A percentile compares a stretch with the other conserved stretches of the same genome.
Evolutionary conservation across 805 yeast genomes (phyloP).

Genomic region (Kodamaea neixiangensis): DNA sequence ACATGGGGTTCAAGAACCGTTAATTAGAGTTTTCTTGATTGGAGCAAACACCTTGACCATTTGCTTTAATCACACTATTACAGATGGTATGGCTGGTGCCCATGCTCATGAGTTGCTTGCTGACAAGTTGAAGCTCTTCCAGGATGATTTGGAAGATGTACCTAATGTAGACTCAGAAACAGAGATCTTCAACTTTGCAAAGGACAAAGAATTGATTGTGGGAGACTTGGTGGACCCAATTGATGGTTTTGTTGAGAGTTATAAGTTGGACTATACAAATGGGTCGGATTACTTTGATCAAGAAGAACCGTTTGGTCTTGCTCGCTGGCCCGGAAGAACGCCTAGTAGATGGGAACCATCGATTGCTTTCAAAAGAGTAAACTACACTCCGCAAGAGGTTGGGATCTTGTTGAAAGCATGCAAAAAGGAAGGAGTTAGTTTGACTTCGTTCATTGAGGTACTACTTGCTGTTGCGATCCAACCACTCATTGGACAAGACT

Average conservation of each 20-base stretch:
- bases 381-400: conserved; percentile 26
- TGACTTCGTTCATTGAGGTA: conserved; percentile 34
- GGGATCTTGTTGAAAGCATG: conserved; percentile 27
- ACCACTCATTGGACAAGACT: conserved; percentile 27
- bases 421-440: conserved; percentile 29
- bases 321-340: conserved; percentile 34
- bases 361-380: conserved; percentile 28
- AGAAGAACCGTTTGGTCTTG: conserved; percentile 17
- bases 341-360: conserved; percentile 18
- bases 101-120: conserved; percentile 36
- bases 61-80: conserved; percentile 39
- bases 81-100: conserved; percentile 38
- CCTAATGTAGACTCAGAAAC: conserved; percentile 6
- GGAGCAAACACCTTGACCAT: conserved; percentile 24
- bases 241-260: conserved; percentile 31
- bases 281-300: conserved; percentile 26
- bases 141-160: conserved; percentile 12
- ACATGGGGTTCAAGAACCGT: conserved; percentile 25
- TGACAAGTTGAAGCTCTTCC: conserved; percentile 25
- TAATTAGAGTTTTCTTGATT: conserved; percentile 29
- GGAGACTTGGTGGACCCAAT: conserved; percentile 38
- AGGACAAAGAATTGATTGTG: conserved; percentile 20
- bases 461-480: conserved; percentile 27
- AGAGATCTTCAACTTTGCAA: conserved; percentile 22
- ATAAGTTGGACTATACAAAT: conserved; percentile 26